These are phyloP conservation scores for Phylloporus scabripes DNA, from an alignment of 768 basidiomycete genomes.

Conservation along the genomic window DNA sequence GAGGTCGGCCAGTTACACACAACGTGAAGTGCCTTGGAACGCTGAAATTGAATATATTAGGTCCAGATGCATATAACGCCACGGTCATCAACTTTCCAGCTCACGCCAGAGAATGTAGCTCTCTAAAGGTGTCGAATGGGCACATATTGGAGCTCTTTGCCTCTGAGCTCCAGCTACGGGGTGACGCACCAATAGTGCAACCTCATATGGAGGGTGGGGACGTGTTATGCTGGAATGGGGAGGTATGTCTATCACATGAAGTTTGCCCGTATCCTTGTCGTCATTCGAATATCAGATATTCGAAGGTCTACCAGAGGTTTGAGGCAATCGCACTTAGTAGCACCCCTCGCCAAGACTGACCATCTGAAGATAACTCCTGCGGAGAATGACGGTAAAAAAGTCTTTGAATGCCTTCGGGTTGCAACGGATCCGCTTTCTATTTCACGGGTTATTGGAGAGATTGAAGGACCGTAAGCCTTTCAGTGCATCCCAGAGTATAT, in stretches of 20 bases:
- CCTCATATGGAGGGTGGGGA: slow-evolving; percentile 58
- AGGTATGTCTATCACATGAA: slow-evolving; percentile 41
- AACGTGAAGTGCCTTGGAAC: background rate
- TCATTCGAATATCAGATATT: slow-evolving; percentile 52
- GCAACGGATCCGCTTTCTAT: slow-evolving; percentile 37
- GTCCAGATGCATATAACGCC: slow-evolving; percentile 57
- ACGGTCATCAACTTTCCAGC: slow-evolving; percentile 19
- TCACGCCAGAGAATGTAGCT: slow-evolving; percentile 3
- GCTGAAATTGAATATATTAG: slow-evolving; percentile 31
- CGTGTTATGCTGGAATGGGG: slow-evolving; percentile 83
- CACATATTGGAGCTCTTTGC: slow-evolving; percentile 48
- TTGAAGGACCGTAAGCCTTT: slow-evolving; percentile 78
- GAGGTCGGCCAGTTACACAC: slow-evolving; percentile 39
- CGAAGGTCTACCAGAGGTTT: slow-evolving; percentile 63
- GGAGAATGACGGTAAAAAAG: slow-evolving; percentile 70
- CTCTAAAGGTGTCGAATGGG: slow-evolving; percentile 19
- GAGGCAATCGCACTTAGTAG: slow-evolving; percentile 6
- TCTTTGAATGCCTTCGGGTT: slow-evolving; percentile 33
- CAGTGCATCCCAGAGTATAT: background rate
- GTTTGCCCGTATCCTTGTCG: background rate
- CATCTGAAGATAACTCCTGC: slow-evolving; percentile 43
- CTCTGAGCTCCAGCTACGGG: slow-evolving; percentile 73
- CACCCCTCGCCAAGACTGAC: slow-evolving; percentile 5
- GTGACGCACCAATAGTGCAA: slow-evolving; percentile 51
- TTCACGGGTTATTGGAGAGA: slow-evolving; percentile 43